Conservation (phyloP, 2,329 filamentous ascomycete genomes). For the Scedosporium apiospermum region DNA sequence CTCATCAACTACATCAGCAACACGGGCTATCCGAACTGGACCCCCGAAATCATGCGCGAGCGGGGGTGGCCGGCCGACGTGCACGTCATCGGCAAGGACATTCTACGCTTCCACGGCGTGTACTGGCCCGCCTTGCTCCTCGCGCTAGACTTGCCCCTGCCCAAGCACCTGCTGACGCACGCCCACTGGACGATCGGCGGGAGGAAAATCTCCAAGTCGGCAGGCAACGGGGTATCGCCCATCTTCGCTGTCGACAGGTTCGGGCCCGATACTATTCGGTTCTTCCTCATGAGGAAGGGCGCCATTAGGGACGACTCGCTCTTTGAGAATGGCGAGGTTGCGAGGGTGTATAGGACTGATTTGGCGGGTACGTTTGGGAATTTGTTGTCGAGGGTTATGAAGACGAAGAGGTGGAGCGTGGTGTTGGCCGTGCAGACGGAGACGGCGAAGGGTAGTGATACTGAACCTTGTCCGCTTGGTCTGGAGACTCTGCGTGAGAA, state of each 20-base stretch:
- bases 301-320: slow-evolving; percentile 69
- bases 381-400: slow-evolving; percentile 60
- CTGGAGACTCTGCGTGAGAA: slow-evolving; percentile 8
- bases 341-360: slow-evolving; percentile 67
- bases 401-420: slow-evolving; percentile 61
- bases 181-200: slow-evolving; percentile 91
- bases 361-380: slow-evolving; percentile 76
- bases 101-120: slow-evolving; percentile 88
- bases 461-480: slow-evolving; percentile 3
- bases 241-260: slow-evolving; percentile 86
- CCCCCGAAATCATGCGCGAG: slow-evolving; percentile 57
- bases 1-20: slow-evolving; percentile 89
- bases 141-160: slow-evolving; percentile 70
- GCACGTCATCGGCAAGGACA: slow-evolving; percentile 94
- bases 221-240: slow-evolving; percentile 90
- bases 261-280: slow-evolving; percentile 79
- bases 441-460: neutral
- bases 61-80: slow-evolving; percentile 83
- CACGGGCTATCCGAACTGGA: slow-evolving; percentile 61
- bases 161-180: slow-evolving; percentile 75
- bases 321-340: slow-evolving; percentile 73
- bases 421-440: slow-evolving; percentile 39
- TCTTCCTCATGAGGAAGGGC: slow-evolving; percentile 76
- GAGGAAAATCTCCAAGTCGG: slow-evolving; percentile 93
- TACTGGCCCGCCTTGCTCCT: slow-evolving; percentile 98